These are phyloP conservation scores for Cryptosporidium viatorum DNA, from an alignment of 169 alveolate species.

Conservation along the genomic window DNA sequence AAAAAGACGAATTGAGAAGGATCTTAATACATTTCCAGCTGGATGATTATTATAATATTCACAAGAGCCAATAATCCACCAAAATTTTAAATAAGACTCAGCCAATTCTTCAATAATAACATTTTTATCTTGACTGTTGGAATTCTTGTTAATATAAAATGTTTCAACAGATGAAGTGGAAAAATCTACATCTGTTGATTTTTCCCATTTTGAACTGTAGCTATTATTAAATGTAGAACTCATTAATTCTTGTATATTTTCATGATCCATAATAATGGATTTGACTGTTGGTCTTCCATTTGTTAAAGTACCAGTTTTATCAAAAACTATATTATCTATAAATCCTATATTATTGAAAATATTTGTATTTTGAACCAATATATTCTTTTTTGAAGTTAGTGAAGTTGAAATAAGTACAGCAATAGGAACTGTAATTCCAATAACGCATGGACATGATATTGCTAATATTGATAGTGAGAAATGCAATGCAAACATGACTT, in stretches of 20 bases:
- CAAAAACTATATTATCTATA: conserved; percentile 33
- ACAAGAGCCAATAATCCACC: conserved; percentile 72
- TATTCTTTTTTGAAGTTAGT: conserved; percentile 53
- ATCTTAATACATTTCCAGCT: conserved; percentile 43
- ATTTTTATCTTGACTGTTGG: neutral
- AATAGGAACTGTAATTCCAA: conserved; percentile 68
- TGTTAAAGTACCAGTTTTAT: conserved; percentile 66
- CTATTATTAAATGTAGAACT: neutral
- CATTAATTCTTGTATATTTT: neutral
- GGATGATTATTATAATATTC: conserved; percentile 67
- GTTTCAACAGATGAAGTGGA: conserved; percentile 12
- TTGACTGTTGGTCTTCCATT: conserved; percentile 62
- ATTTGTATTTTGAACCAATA: conserved; percentile 39
- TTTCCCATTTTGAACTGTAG: neutral
- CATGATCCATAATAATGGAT: conserved; percentile 27
- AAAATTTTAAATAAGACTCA: conserved; percentile 39
- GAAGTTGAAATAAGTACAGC: conserved; percentile 52
- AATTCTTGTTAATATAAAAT: conserved; percentile 17
- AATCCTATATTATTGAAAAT: conserved; percentile 11
- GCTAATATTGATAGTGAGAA: conserved; percentile 65
- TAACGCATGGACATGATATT: conserved; percentile 69
- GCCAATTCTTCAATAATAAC: neutral
- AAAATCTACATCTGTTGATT: neutral
- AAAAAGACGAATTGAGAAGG: conserved; percentile 27
- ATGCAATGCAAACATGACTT: conserved; percentile 61